phyloP scores from a whole-genome alignment of 1,284 basidiomycete genomes.

The Wolfiporia cocos region DNA sequence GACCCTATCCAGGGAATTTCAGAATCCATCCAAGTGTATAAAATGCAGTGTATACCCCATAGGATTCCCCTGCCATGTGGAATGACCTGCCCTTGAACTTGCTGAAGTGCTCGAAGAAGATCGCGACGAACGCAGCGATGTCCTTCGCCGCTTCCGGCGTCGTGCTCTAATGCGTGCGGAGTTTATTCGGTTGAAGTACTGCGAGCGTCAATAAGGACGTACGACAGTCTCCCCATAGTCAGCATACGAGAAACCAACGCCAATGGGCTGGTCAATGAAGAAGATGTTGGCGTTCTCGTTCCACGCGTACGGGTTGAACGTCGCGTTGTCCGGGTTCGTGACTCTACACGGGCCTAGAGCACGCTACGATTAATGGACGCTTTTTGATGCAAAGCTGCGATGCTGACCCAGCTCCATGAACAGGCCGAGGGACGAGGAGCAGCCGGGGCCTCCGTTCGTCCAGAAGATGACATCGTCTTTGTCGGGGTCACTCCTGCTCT shows the following conservation, averaged over 20 bases:
- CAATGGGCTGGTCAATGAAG: conserved; percentile 65
- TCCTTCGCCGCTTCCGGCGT: conserved; percentile 54
- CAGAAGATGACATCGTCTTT: conserved; percentile 64
- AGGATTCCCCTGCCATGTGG: conserved; percentile 74
- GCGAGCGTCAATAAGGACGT: conserved; percentile 31
- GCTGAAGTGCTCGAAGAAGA: conserved; percentile 71
- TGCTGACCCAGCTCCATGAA: conserved; percentile 49
- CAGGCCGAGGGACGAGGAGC: conserved; percentile 35
- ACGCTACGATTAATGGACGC: too few species aligned
- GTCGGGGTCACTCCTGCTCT: conserved; percentile 62
- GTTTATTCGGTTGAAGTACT: conserved; percentile 49
- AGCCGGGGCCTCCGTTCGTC: conserved; percentile 56
- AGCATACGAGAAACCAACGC: conserved; percentile 68
- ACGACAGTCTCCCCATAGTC: conserved; percentile 63
- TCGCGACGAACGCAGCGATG: conserved; percentile 64
- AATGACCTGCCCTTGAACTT: conserved; percentile 61
- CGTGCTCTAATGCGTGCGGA: conserved; percentile 46
- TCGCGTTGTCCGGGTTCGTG: conserved; percentile 34
- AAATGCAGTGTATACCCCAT: conserved; percentile 37
- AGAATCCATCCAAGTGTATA: background rate
- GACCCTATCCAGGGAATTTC: conserved; percentile 43
- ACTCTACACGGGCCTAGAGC: conserved; percentile 47
- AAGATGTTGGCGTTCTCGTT: conserved; percentile 66
- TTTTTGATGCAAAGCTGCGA: too few species aligned
- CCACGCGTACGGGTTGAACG: conserved; percentile 59